A percentile compares a stretch with the other conserved stretches of the same genome.
Conservation (phyloP, 2,329 filamentous ascomycete genomes). For the Verticillium nubilum region DNA sequence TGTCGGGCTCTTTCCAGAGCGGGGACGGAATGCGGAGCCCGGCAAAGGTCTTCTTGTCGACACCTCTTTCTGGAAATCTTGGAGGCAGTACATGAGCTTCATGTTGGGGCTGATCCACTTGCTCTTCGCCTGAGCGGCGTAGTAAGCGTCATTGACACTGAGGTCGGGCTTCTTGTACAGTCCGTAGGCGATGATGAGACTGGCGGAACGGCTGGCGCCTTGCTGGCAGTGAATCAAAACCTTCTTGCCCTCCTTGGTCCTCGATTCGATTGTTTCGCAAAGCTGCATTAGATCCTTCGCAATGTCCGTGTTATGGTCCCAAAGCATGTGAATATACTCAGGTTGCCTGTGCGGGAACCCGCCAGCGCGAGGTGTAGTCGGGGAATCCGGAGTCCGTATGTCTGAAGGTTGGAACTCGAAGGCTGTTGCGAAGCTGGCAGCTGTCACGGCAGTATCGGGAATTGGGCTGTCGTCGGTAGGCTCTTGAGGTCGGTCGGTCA, state of each 20-base stretch:
- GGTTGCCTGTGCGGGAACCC: slow-evolving; percentile 45
- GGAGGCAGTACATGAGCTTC: slow-evolving; percentile 84
- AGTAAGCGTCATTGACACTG: slow-evolving; percentile 78
- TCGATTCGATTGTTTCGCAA: slow-evolving; percentile 70
- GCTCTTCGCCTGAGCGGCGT: slow-evolving; percentile 73
- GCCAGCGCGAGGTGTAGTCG: slow-evolving; percentile 53
- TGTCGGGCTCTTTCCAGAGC: slow-evolving; percentile 48
- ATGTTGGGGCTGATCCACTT: slow-evolving; percentile 89
- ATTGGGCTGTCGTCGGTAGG: slow-evolving; percentile 36
- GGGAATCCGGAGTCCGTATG: slow-evolving; percentile 34
- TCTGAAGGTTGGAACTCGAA: slow-evolving; percentile 47
- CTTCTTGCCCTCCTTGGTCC: slow-evolving; percentile 67
- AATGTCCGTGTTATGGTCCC: slow-evolving; percentile 87
- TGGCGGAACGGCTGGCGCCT: slow-evolving; percentile 78
- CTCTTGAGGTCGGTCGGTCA: slow-evolving; percentile 22
- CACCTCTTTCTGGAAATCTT: slow-evolving; percentile 69
- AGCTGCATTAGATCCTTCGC: slow-evolving; percentile 69
- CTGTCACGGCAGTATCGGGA: slow-evolving; percentile 52
- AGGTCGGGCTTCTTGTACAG: slow-evolving; percentile 72
- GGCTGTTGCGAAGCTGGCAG: slow-evolving; percentile 54
- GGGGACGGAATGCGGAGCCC: slow-evolving; percentile 41
- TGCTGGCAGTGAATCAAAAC: slow-evolving; percentile 83
- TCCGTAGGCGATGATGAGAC: slow-evolving; percentile 80
- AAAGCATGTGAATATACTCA: slow-evolving; percentile 82
- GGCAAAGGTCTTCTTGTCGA: slow-evolving; percentile 41